Evolutionary conservation across 805 yeast genomes (phyloP).

Genomic region (Candida maris): DNA sequence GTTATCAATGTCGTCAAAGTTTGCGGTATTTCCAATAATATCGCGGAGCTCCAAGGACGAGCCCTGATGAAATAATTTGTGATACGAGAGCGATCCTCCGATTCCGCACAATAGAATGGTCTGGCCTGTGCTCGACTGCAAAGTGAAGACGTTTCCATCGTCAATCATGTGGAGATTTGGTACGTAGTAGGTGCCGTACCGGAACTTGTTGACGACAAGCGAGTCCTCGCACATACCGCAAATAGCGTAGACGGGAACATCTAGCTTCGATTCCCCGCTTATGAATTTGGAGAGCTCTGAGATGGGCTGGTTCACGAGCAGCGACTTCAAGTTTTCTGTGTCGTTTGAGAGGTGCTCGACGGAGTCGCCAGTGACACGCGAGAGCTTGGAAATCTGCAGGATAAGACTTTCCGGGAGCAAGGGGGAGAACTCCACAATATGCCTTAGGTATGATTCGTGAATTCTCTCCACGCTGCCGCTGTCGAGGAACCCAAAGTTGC

Average conservation of each 20-base stretch:
- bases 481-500: constrained; percentile 79
- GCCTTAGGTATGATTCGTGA: constrained; percentile 56
- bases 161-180: constrained; percentile 61
- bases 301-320: constrained; percentile 36
- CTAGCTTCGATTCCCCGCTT: constrained; percentile 38
- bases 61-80: constrained; percentile 66
- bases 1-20: constrained; percentile 20
- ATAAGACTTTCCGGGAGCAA: constrained; percentile 47
- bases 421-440: constrained; percentile 64
- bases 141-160: constrained; percentile 45
- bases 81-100: constrained; percentile 68
- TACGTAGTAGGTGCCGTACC: constrained; percentile 47
- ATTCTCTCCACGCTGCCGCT: constrained; percentile 49
- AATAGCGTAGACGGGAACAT: constrained; percentile 71
- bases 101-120: constrained; percentile 60
- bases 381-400: constrained; percentile 49
- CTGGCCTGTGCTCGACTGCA: constrained; percentile 40
- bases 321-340: constrained; percentile 33
- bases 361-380: constrained; percentile 41
- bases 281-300: constrained; percentile 52
- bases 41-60: constrained; percentile 35
- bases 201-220: constrained; percentile 57
- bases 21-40: constrained; percentile 26
- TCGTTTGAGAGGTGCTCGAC: constrained; percentile 38
- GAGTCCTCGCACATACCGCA: constrained; percentile 78